Evolutionary conservation across 202 grass and related monocot species (phyloP), one percentile per base, ranked within the genome.

Genomic region (Miscanthus sacchariflorus): DNA sequence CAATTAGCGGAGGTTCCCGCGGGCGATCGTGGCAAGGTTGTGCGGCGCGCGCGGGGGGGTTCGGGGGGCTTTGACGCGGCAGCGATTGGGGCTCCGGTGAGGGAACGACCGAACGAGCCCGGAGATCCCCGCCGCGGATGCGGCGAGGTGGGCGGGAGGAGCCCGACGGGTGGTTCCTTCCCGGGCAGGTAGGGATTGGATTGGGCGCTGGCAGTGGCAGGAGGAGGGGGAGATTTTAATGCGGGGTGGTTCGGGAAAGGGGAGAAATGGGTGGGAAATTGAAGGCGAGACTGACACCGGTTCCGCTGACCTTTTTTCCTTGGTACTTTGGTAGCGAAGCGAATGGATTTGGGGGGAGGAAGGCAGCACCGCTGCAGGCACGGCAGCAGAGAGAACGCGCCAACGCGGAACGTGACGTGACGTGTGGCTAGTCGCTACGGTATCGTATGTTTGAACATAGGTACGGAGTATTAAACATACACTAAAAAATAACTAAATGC

Each of bases 211-310:
- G 23, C 23, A 8, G 43, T 6, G 19, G 2, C 3, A 3, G 28
- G 12, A 24, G 5, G 50, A 5, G 5, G 42, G 19, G 72, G 23
- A 15, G 39, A n/a, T 77, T 36, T 90, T 39, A 87, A 90, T 68
- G 68, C 68, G 67, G 1, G 23, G 44, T 73, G 36, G 89, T 74
- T 87, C 13, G 65, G 9, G 10, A 68, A 19, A 30, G 11, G 17
- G 12, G 14, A 13, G 63, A 3, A 84, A 81, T 63, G 77, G 77
- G 23, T 81, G 43, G 77, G 77, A 85, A 90, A 86, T 70, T 83
- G 44, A 90, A 73, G 72, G 52, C 49, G 30, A 78, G n/a, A 21
- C 45, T 24, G 56, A 5, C 72, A 9, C 56, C 18, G 56, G 3
- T n/a, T 21, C 18, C 88, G 35, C 4, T 6, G 36, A 5, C 3